phyloP scores from a whole-genome alignment of 1,139 yeast species.

The Taphrina pruni region DNA sequence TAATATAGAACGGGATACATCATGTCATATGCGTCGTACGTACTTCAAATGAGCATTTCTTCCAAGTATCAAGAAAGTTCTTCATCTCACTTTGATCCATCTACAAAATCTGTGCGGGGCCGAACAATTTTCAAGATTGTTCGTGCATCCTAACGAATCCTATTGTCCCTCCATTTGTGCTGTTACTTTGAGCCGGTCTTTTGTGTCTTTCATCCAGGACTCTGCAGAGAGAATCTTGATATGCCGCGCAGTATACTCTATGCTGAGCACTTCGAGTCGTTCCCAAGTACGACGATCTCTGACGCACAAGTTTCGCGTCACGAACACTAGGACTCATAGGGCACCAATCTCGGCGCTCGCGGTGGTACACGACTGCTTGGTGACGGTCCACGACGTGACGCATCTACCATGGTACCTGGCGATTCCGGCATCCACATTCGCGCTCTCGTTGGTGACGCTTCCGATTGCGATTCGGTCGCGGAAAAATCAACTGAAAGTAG shows the following conservation, averaged over 20 bases:
- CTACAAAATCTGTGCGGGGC: too few relatives aligned
- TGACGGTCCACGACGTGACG: conserved; percentile 17
- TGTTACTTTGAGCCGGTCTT: too few relatives aligned
- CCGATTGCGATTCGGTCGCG: conserved; percentile 34
- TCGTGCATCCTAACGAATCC: too few relatives aligned
- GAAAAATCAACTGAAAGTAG: conserved; percentile 10
- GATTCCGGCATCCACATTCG: conserved; percentile 24
- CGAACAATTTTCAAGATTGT: too few relatives aligned
- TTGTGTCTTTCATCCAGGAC: too few relatives aligned
- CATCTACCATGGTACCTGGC: conserved; percentile 14
- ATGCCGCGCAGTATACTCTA: background rate
- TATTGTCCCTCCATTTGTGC: too few relatives aligned
- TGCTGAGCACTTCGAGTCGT: background rate
- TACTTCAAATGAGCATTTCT: too few relatives aligned
- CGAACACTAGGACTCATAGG: background rate
- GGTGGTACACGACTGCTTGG: conserved; percentile 9
- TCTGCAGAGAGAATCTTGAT: background rate
- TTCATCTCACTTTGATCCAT: too few relatives aligned
- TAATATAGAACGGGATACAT: too few relatives aligned
- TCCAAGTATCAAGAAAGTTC: too few relatives aligned
- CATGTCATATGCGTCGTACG: too few relatives aligned
- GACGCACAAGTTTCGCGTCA: background rate
- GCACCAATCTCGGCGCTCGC: conserved; percentile 13
- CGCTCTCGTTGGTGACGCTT: conserved; percentile 28
- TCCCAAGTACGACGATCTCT: background rate